Conservation (phyloP, 2,329 filamentous ascomycete species). For the Paramyrothecium sp. region DNA sequence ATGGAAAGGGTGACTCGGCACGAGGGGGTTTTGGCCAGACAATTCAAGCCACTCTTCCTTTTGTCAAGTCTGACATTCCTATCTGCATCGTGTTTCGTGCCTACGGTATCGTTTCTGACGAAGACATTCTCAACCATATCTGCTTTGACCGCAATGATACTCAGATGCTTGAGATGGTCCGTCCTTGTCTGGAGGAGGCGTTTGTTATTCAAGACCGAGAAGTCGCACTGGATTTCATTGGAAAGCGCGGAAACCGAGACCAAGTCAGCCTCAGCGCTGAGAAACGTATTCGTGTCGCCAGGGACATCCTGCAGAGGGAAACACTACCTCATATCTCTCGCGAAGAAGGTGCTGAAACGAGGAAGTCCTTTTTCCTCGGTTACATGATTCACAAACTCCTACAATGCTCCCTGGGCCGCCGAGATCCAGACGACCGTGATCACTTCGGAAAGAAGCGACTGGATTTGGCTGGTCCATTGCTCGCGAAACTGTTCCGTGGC, state of each 20-base stretch:
- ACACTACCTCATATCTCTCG: conserved; percentile 96
- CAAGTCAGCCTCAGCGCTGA: conserved; percentile 68
- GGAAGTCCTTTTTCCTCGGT: conserved; percentile 96
- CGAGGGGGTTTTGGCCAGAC: conserved; percentile 77
- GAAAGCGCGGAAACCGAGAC: conserved; percentile 74
- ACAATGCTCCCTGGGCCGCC: conserved; percentile 87
- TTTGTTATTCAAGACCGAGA: conserved; percentile 96
- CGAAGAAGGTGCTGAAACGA: conserved; percentile 87
- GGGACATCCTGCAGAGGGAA: conserved; percentile 96
- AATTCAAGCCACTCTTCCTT: conserved; percentile 87
- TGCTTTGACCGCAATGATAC: conserved; percentile 94
- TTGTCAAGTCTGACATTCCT: conserved; percentile 90
- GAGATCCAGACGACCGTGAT: conserved; percentile 95
- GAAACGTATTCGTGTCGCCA: conserved; percentile 86
- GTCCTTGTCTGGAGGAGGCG: conserved; percentile 95
- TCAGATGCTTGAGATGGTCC: conserved; percentile 96
- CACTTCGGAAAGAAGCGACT: conserved; percentile 99
- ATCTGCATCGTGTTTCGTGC: conserved; percentile 96
- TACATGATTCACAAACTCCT: conserved; percentile 98
- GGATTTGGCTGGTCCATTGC: conserved; percentile 88
- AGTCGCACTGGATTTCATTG: conserved; percentile 91
- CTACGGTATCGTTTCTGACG: conserved; percentile 91
- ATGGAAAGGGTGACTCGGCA: conserved; percentile 80
- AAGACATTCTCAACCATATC: conserved; percentile 97
- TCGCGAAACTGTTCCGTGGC: conserved; percentile 93